Base-by-base conservation (phyloP, 75 land plant species). In the Isoetes taiwanensis region DNA sequence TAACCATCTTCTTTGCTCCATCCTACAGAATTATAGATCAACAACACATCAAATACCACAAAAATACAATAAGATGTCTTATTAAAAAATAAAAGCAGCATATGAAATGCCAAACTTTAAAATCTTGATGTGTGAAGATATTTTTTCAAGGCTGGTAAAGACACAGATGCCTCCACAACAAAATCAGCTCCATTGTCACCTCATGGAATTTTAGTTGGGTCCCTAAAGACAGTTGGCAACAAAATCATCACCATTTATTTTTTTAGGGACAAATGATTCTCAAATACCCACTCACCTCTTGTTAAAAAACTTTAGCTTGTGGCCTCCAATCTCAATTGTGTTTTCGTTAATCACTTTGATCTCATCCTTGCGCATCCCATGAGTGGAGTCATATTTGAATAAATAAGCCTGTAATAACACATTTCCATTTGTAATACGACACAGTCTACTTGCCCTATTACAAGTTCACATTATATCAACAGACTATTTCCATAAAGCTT, bases 311-410 rank as follows among this genome's bases (percentile, higher is more conserved):
- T 78, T 60, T 35, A 87, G 81, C 0, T 65, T 46, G 46, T 80
- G 78, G 52, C 78, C 76, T 32, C 78, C 93, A 52, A 86, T 75
- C 32, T 68, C 72, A 35, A 86, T 73, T 21, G 84, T 75, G 52
- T 86, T 83, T 0, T 42, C 43, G 41, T 86, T 86, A 73, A 75
- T 71, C 4, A 80, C 81, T 59, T 77, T 75, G 12, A 86, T 50
- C 20, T 83, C 70, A 28, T 73, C 52, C 67, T 82, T 82, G 73
- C 75, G 70, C 20, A 67, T 43, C 21, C 93, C 93, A 59, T 88
- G 88, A 20, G 81, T 83, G 28, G 64, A 76, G 32, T 83, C 95
- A 58, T 80, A 88, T 65, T 86, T 86, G 59, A 83, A 82, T 83
- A 86, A 67, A 72, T 86, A 86, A 8, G 75, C 74, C 86, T 86